A percentile compares a stretch with the other conserved stretches of the same genome.
Evolutionary conservation across 108 stramenopile genomes (phyloP).

Genomic region (Skeletonema potamos): DNA sequence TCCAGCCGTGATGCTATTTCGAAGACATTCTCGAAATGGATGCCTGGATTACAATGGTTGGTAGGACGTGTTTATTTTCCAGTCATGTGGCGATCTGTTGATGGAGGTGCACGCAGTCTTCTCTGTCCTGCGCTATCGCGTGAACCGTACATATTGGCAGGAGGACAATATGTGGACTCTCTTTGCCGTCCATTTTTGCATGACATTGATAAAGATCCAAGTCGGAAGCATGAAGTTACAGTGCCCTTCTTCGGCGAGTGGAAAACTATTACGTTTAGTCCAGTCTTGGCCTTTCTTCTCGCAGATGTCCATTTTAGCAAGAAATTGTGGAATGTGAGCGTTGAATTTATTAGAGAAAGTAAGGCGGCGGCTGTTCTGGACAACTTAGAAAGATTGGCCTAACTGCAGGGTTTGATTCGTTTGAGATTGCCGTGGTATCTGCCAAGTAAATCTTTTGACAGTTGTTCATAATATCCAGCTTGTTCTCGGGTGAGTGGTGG

Average conservation of each 20-base stretch:
- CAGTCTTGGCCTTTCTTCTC: not conserved
- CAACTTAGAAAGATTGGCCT: not conserved
- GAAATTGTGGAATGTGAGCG: not conserved
- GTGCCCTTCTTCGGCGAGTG: not conserved
- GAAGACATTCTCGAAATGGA: not conserved
- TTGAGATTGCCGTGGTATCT: not conserved
- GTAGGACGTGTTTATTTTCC: not conserved
- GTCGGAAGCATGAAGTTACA: not conserved
- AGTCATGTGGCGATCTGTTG: not conserved
- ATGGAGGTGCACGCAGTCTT: not conserved
- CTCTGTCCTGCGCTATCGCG: constrained; percentile 1
- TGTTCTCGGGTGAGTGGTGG: not conserved
- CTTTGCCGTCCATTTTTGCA: constrained; percentile 2
- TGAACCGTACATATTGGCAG: not conserved
- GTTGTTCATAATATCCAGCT: not conserved
- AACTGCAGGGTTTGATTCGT: not conserved
- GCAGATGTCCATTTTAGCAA: not conserved
- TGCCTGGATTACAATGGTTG: not conserved
- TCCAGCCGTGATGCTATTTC: not conserved
- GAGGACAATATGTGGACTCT: constrained; percentile 7
- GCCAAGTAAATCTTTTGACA: not conserved
- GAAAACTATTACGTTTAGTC: not conserved
- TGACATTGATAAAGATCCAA: not conserved
- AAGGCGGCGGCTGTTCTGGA: not conserved
- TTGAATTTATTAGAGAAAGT: not conserved